Conservation (phyloP, 208 protist species). For the Leishmania lainsoni region DNA sequence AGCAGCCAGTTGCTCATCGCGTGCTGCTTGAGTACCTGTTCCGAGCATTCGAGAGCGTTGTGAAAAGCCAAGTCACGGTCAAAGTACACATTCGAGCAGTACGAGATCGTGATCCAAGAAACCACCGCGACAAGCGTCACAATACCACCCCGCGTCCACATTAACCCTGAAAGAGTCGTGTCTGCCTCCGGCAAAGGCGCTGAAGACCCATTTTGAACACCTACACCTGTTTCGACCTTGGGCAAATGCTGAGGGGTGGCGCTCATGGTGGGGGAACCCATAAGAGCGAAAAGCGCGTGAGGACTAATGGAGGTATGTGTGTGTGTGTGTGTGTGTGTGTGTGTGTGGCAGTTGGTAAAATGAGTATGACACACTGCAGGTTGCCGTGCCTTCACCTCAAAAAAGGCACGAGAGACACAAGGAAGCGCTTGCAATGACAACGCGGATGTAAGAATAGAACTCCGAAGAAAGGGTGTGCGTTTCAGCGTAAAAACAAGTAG, state of each 20-base stretch:
- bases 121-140: constrained; percentile 53
- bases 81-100: constrained; percentile 78
- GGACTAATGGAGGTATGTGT: not conserved
- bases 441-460: not conserved
- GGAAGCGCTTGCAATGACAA: not conserved
- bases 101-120: constrained; percentile 61
- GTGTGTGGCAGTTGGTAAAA: not conserved
- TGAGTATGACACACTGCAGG: not conserved
- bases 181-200: not conserved
- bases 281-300: not conserved
- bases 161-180: constrained; percentile 18
- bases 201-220: not conserved
- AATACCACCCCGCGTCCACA: constrained; percentile 52
- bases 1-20: constrained; percentile 61
- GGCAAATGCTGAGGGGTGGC: not conserved
- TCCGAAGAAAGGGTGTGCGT: no score
- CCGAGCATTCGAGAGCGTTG: constrained; percentile 61
- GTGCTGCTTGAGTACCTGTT: constrained; percentile 42
- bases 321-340: not conserved
- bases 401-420: not conserved
- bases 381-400: no score
- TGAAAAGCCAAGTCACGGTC: constrained; percentile 66
- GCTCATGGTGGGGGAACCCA: not conserved
- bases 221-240: not conserved
- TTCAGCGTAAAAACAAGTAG: not conserved